Conservation (phyloP, 768 basidiomycete genomes). For the Astraeus odoratus region DNA sequence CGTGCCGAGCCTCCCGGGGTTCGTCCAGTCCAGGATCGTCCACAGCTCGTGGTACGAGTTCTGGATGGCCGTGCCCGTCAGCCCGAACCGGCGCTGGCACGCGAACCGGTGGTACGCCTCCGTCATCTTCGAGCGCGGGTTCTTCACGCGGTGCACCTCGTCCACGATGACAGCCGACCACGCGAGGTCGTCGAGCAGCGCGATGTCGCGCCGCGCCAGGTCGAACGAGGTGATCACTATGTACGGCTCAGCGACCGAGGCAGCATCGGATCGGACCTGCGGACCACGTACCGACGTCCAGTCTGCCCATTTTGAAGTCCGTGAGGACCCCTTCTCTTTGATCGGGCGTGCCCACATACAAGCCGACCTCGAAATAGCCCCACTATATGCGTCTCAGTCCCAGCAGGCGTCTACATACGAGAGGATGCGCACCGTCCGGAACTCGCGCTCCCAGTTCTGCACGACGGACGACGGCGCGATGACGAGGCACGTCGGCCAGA, state of each 20-base stretch:
- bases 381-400: constrained; percentile 44
- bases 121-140: constrained; percentile 58
- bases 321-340: constrained; percentile 51
- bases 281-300: constrained; percentile 67
- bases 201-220: constrained; percentile 64
- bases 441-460: constrained; percentile 86
- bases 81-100: constrained; percentile 68
- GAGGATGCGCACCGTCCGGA: constrained; percentile 48
- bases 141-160: constrained; percentile 89
- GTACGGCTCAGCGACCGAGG: neutral
- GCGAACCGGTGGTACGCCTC: constrained; percentile 63
- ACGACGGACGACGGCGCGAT: constrained; percentile 82
- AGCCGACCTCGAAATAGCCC: constrained; percentile 88
- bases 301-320: constrained; percentile 74
- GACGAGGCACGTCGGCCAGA: constrained; percentile 86
- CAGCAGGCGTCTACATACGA: neutral
- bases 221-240: constrained; percentile 82
- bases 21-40: constrained; percentile 91
- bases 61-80: constrained; percentile 82
- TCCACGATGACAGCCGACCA: constrained; percentile 78
- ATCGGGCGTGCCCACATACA: constrained; percentile 50
- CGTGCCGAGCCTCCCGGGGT: constrained; percentile 70
- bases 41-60: constrained; percentile 89
- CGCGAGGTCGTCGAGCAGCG: constrained; percentile 55
- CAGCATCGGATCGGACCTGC: neutral